Base-by-base conservation (phyloP, 768 basidiomycete species). In the Dendrothele bispora region DNA sequence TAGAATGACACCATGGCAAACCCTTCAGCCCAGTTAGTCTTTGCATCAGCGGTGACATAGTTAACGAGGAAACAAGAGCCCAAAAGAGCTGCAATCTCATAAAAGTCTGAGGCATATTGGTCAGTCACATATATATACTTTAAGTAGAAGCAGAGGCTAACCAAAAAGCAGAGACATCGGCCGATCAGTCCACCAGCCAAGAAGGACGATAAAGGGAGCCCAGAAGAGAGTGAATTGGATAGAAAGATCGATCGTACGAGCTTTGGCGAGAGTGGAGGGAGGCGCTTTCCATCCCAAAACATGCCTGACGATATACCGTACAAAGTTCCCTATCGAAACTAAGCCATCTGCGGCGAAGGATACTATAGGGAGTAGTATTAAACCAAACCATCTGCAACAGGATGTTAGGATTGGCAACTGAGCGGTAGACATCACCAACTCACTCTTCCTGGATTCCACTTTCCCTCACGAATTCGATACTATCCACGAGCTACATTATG, bases 11-110 rank as follows among this genome's bases (percentile, higher is more conserved):
- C 68, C 75, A 89, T 76, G 17, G 80, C 74, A 36, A 74, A 70
- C 14, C 88, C 85, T 66, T 88, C 86, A 1, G 77, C 80, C 85
- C 86, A 89, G 56, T 89, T 89, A 3, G 88, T 88, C 64, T 89
- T 88, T 12, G 80, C 69, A 58, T 89, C 87, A 1, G 84, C 83
- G 11, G 86, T 88, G 43, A 89, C 83, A 58, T 86, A 88, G 64
- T 90, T 90, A 43, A 89, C 87, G 39, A 89, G 66, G 69, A 89
- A 88, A 57, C 82, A 84, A 2, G 85, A 73, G 1, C 80, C 84
- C 3, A 90, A 60, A 27, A 88, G 65, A 18, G 83, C 53, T 0
- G 82, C 78, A 3, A 89, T 76, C 59, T 88, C 85, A 54, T 83
- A 86, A 43, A 83, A 65, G 63, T 88, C 86, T 87, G 50, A n/a